Percentiles rank a stretch among this genome's conserved stretches.
phyloP scores from a whole-genome alignment of 2,329 filamentous ascomycete genomes.

The Septoria petroselini region DNA sequence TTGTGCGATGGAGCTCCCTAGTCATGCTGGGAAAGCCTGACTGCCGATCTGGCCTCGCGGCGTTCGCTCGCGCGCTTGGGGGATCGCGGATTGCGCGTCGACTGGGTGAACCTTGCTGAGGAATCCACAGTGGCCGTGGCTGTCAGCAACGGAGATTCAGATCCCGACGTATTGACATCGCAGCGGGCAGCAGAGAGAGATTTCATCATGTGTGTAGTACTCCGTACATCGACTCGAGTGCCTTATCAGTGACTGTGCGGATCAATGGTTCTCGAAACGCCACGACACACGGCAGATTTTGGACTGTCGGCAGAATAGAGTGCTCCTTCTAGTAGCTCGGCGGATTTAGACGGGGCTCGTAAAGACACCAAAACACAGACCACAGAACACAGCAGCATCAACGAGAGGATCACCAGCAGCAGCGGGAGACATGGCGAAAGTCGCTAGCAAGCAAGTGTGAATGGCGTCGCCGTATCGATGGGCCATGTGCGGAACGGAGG shows the following conservation, averaged over 20 bases:
- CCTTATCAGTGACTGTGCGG: neutral
- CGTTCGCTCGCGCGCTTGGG: too few species aligned
- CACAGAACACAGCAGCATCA: too few species aligned
- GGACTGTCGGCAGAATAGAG: constrained; percentile 4
- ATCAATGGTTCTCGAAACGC: neutral
- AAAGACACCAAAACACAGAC: neutral
- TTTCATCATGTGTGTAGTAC: too few species aligned
- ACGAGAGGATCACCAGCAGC: neutral
- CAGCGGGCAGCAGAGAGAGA: too few species aligned
- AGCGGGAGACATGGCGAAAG: neutral
- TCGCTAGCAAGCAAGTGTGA: neutral
- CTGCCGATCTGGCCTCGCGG: constrained; percentile 6
- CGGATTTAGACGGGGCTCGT: neutral
- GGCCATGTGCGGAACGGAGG: neutral
- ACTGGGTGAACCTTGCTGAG: neutral
- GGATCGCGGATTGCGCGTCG: neutral
- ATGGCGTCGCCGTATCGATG: neutral
- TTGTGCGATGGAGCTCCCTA: too few species aligned
- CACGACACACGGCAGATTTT: constrained; percentile 5
- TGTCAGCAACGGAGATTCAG: neutral
- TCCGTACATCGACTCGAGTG: neutral
- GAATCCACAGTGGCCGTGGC: neutral
- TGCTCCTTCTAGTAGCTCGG: neutral
- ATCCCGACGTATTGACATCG: neutral
- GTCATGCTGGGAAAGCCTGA: neutral